Evolutionary conservation across 164 flowering plant species (phyloP), one percentile per base, ranked within the genome.

Genomic region (Litsea cubeba): DNA sequence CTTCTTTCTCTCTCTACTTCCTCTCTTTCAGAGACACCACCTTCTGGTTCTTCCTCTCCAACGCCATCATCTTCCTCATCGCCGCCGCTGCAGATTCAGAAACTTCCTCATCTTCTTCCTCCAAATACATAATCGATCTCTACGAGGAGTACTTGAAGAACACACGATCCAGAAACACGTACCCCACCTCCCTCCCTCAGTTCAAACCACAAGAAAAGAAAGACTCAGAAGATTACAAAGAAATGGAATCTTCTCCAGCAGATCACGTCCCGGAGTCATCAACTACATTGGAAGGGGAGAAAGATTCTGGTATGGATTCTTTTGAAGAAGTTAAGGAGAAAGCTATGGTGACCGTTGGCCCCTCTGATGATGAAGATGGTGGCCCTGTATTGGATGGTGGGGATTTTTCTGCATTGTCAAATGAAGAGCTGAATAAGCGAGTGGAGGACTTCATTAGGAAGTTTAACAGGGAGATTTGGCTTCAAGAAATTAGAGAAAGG

Each of bases 1-100:
- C 76, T 82, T 84, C 8, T 23, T 54, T 50, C 88, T 85, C 69
- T 69, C 22, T 57, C 35, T 28, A 76, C 83, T 84, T 7, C 32
- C 76, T 4, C 78, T 86, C 74, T 49, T 71, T 86, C 49, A 76
- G 69, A 68, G 85, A 81, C 80, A 80, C 86, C 78, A 86, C 79
- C 12, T 90, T 90, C 60, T 90, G 91, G 94, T 90, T 88, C 72
- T 67, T 88, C 78, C 77, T 88, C 58, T 82, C 86, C 77, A 87
- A 88, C 87, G 83, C 87, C 64, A 84, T 87, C 74, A 82, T 90
- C 67, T 75, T 90, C 83, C 83, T 88, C 76, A 25, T 71, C 50
- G 78, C 86, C n/a, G n/a, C n/a, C 12, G 90, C 87, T 0, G 85
- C 78, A 1, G 91, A 88, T 69, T 88, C 83, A 51, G 84, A 84